Percentiles rank a stretch among this genome's conserved stretches.
These are phyloP conservation scores for Sphagnum fallax DNA, from an alignment of 228 moss, liverwort and hornwort genomes.

Conservation along the genomic window DNA sequence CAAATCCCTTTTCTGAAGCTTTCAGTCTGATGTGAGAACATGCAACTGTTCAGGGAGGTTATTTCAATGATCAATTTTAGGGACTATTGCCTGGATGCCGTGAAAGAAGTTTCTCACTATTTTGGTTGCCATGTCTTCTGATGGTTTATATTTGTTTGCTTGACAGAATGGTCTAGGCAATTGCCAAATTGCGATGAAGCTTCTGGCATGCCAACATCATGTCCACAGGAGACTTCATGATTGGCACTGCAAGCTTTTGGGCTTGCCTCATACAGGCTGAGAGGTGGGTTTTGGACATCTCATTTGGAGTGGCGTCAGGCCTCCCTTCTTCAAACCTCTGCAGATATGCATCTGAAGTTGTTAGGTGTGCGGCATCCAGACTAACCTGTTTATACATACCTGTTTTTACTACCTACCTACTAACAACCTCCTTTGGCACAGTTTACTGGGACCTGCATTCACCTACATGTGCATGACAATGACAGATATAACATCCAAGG, in stretches of 20 bases:
- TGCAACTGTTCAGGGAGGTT: too few species aligned
- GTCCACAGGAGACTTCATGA: slow-evolving; percentile 9
- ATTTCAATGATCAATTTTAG: too few species aligned
- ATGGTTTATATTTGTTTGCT: slow-evolving; percentile 14
- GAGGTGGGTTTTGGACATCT: slow-evolving; percentile 33
- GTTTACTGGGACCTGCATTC: too few species aligned
- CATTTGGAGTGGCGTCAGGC: slow-evolving; percentile 20
- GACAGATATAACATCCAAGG: too few species aligned
- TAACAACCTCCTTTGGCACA: too few species aligned
- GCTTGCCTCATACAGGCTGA: slow-evolving; percentile 45
- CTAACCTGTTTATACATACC: background rate
- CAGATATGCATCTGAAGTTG: slow-evolving; percentile 27
- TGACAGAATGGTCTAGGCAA: slow-evolving; percentile 11
- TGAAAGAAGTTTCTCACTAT: too few species aligned
- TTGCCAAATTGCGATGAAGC: slow-evolving; percentile 4
- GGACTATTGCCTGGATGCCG: too few species aligned
- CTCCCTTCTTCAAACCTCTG: slow-evolving; percentile 12
- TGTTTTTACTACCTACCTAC: too few species aligned
- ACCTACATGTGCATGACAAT: too few species aligned
- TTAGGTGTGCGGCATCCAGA: slow-evolving; percentile 37
- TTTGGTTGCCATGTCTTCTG: too few species aligned
- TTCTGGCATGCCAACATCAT: slow-evolving; percentile 6
- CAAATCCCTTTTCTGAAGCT: background rate
- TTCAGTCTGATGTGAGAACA: too few species aligned
- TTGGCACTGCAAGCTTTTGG: slow-evolving; percentile 29